Conservation (phyloP, 371 early-diverging fungal species). For the Mucor mucedo region DNA sequence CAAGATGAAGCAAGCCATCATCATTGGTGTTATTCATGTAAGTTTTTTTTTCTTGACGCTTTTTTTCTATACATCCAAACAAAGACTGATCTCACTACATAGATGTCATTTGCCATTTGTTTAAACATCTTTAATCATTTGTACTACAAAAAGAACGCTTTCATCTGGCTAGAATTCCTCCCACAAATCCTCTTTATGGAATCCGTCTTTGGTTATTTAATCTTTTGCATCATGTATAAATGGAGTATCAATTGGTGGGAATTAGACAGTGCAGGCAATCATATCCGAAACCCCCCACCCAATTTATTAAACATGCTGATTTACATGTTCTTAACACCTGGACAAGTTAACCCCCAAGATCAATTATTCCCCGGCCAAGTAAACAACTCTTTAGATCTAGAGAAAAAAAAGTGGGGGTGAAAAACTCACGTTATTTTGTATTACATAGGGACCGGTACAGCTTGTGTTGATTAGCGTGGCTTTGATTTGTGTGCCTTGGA, state of each 20-base stretch:
- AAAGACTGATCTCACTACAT: not conserved
- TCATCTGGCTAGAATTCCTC: slow-evolving; percentile 86
- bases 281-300: slow-evolving; percentile 82
- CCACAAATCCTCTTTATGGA: slow-evolving; percentile 97
- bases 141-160: slow-evolving; percentile 81
- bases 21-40: slow-evolving; percentile 96
- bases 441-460: slow-evolving; percentile 72
- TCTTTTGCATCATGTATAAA: slow-evolving; percentile 24
- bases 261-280: slow-evolving; percentile 66
- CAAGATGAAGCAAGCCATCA: slow-evolving; percentile 99
- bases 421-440: not conserved
- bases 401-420: not conserved
- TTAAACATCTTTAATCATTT: slow-evolving; percentile 90
- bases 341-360: slow-evolving; percentile 72
- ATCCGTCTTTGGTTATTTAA: slow-evolving; percentile 70
- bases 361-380: slow-evolving; percentile 84
- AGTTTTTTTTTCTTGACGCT: slow-evolving; percentile 6
- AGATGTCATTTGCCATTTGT: slow-evolving; percentile 95
- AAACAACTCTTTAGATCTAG: not conserved
- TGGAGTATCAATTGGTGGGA: slow-evolving; percentile 92
- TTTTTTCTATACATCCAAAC: too few relatives aligned
- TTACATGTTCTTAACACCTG: slow-evolving; percentile 98
- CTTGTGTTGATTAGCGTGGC: slow-evolving; percentile 83
- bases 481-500: slow-evolving; percentile 94
- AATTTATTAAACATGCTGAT: slow-evolving; percentile 97